Percentiles rank a stretch among this genome's conserved stretches.
These are phyloP conservation scores for Fallopia convolvulus DNA, from an alignment of 148 eudicot genomes.

Conservation along the genomic window DNA sequence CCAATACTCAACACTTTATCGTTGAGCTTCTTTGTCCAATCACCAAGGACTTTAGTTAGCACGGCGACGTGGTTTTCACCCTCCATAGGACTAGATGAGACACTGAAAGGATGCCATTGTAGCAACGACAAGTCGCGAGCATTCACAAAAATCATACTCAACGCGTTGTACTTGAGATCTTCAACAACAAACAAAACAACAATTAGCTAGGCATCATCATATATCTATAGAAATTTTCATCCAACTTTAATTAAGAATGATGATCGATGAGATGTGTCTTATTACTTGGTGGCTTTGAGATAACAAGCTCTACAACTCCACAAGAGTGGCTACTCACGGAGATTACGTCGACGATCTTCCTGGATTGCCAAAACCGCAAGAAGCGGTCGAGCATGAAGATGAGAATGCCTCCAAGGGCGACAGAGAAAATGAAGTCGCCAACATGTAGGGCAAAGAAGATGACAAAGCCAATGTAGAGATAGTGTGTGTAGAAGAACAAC, in stretches of 20 bases:
- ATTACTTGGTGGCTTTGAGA: constrained; percentile 76
- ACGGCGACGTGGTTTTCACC: background rate
- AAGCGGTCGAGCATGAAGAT: constrained; percentile 87
- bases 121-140: background rate
- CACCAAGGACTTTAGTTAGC: background rate
- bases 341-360: constrained; percentile 53
- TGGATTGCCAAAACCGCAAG: constrained; percentile 68
- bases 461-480: constrained; percentile 69
- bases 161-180: constrained; percentile 9
- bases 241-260: background rate
- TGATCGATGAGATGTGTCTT: constrained; percentile 9
- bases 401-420: constrained; percentile 64
- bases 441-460: constrained; percentile 70
- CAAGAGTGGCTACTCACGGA: constrained; percentile 69
- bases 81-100: constrained; percentile 7
- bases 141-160: constrained; percentile 8
- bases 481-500: constrained; percentile 86
- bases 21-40: background rate
- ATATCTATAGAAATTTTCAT: too few relatives aligned
- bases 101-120: constrained; percentile 14
- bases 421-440: constrained; percentile 60
- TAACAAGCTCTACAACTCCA: constrained; percentile 61
- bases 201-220: background rate
- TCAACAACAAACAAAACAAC: background rate
- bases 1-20: constrained; percentile 24